phyloP scores from a whole-genome alignment of 106 monocot genomes.

The Phalaenopsis aphrodite region DNA sequence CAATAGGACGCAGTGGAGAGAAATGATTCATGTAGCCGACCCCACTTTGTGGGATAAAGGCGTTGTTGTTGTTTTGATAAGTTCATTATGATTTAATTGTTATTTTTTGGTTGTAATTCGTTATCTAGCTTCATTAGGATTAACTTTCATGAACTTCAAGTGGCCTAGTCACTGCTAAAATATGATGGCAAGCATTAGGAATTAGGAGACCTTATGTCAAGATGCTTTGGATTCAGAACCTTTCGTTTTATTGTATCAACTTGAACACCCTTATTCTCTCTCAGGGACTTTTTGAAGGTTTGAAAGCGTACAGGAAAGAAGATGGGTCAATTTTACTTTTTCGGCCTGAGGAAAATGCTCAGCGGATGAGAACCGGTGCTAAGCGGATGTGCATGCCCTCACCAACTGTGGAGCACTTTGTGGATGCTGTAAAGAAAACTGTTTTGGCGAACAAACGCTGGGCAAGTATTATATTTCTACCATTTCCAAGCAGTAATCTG shows the following conservation, averaged over 20 bases:
- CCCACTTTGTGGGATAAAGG: no score
- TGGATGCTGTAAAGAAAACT: constrained; percentile 75
- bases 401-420: constrained; percentile 75
- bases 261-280: background rate
- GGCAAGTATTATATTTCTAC: constrained; percentile 22
- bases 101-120: background rate
- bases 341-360: constrained; percentile 87
- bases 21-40: no score
- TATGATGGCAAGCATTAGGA: background rate
- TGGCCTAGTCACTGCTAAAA: background rate
- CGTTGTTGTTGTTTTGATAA: background rate
- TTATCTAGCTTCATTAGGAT: background rate
- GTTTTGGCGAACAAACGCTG: constrained; percentile 87
- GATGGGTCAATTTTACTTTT: constrained; percentile 77
- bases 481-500: background rate
- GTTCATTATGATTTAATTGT: background rate
- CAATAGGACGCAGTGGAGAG: no score
- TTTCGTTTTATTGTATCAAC: background rate
- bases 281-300: constrained; percentile 65
- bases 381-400: constrained; percentile 95
- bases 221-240: background rate
- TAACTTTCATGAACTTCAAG: background rate
- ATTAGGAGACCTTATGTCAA: background rate
- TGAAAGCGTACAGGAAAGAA: constrained; percentile 65
- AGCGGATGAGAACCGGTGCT: constrained; percentile 71